A percentile compares a stretch with the other conserved stretches of the same genome.
Conservation (phyloP, 2,329 filamentous ascomycete species). For the Xylariomycetidae sp. region DNA sequence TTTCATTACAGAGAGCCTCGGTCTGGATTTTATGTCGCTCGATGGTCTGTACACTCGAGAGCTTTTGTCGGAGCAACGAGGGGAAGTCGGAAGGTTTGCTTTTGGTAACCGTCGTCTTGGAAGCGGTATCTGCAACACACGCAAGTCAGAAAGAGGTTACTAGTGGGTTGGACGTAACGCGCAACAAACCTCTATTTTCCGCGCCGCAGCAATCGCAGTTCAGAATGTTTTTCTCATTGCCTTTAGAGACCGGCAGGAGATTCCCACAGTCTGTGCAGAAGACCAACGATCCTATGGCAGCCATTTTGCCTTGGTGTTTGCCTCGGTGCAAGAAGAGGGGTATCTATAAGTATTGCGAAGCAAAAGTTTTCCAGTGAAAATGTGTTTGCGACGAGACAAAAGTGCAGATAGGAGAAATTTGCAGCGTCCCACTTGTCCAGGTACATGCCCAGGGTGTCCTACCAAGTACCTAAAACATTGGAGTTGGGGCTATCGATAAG, state of each 20-base stretch:
- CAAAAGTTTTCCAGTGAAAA: neutral
- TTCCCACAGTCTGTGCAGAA: slow-evolving; percentile 95
- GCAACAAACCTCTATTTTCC: slow-evolving; percentile 70
- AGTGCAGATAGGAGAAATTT: too few relatives aligned
- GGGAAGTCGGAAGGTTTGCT: slow-evolving; percentile 92
- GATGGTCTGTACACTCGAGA: slow-evolving; percentile 79
- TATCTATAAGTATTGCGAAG: neutral
- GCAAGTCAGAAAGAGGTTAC: too few relatives aligned
- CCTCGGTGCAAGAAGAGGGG: neutral
- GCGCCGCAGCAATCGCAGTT: slow-evolving; percentile 83
- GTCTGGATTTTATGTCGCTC: slow-evolving; percentile 73
- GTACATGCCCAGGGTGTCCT: too few relatives aligned
- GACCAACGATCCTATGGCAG: slow-evolving; percentile 82
- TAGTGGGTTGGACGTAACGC: neutral
- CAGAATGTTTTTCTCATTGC: slow-evolving; percentile 69
- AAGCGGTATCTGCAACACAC: slow-evolving; percentile 57
- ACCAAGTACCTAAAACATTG: too few relatives aligned
- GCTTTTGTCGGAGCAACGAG: slow-evolving; percentile 79
- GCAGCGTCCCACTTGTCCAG: too few relatives aligned
- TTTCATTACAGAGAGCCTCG: slow-evolving; percentile 60
- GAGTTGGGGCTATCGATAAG: too few relatives aligned
- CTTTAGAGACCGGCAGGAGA: slow-evolving; percentile 75
- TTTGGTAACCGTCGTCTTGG: slow-evolving; percentile 71
- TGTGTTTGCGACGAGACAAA: too few relatives aligned
- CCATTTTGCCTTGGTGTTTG: slow-evolving; percentile 52